These are phyloP conservation scores for Paramecium tetraurelia DNA, from an alignment of 73 alveolate species.

Conservation along the genomic window DNA sequence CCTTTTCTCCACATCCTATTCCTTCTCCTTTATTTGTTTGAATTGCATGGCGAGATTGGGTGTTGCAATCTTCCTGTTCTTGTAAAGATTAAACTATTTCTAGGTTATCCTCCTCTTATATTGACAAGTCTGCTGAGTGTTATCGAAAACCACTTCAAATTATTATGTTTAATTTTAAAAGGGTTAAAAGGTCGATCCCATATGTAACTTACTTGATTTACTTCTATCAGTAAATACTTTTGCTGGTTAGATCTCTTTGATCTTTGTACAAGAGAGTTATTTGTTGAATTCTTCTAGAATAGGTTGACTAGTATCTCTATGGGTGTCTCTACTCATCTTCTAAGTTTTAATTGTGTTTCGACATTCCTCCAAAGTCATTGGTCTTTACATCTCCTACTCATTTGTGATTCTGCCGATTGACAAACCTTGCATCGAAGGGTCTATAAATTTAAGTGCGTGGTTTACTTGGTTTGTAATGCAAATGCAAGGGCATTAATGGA, in stretches of 20 bases:
- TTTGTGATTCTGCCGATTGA: neutral
- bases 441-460: neutral
- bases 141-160: neutral
- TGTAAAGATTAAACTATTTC: conserved; percentile 1
- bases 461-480: neutral
- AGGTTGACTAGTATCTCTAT: neutral
- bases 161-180: neutral
- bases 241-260: neutral
- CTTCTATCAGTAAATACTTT: neutral
- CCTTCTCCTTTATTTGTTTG: neutral
- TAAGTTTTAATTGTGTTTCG: neutral
- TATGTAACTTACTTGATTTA: neutral
- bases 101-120: neutral
- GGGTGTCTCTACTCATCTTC: neutral
- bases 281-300: neutral
- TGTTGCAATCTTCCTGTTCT: neutral
- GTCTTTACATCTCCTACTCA: neutral
- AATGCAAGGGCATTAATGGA: neutral
- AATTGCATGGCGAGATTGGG: neutral
- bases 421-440: neutral
- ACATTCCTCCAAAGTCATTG: neutral
- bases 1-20: neutral
- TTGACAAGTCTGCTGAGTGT: neutral
- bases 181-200: neutral
- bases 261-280: neutral